phyloP scores from a whole-genome alignment of 768 basidiomycete species.

The Tubosaeta brunneosetosa region DNA sequence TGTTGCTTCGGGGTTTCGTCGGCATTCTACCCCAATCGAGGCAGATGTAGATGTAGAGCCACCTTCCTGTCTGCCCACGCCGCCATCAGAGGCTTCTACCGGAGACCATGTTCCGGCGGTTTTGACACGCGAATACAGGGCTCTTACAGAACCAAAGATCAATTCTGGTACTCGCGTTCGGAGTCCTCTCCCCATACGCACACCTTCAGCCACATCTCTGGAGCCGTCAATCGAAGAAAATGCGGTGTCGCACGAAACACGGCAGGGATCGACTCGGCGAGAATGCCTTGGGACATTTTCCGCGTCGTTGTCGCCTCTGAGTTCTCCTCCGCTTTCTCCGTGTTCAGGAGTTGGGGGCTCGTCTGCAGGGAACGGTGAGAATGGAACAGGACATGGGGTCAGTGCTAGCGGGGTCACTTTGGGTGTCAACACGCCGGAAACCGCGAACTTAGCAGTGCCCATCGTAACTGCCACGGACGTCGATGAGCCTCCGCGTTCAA shows the following conservation, averaged over 20 bases:
- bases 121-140: background rate
- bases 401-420: background rate
- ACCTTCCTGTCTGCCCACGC: conserved; percentile 6
- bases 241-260: background rate
- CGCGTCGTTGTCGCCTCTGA: background rate
- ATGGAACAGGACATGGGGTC: too few species aligned
- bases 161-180: background rate
- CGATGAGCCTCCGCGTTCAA: background rate
- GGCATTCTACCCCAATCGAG: background rate
- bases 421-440: too few species aligned
- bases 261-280: background rate
- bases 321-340: conserved; percentile 1
- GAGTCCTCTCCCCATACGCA: background rate
- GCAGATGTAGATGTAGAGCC: background rate
- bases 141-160: background rate
- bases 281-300: background rate
- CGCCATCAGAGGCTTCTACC: background rate
- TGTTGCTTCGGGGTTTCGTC: background rate
- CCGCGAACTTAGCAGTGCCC: background rate
- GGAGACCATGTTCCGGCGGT: background rate
- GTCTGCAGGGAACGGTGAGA: background rate
- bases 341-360: background rate
- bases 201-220: conserved; percentile 2
- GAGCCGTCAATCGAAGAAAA: background rate
- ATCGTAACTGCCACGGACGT: background rate